Evolutionary conservation across 768 basidiomycete genomes (phyloP).

Genomic region (Sporobolomyces phaffii): DNA sequence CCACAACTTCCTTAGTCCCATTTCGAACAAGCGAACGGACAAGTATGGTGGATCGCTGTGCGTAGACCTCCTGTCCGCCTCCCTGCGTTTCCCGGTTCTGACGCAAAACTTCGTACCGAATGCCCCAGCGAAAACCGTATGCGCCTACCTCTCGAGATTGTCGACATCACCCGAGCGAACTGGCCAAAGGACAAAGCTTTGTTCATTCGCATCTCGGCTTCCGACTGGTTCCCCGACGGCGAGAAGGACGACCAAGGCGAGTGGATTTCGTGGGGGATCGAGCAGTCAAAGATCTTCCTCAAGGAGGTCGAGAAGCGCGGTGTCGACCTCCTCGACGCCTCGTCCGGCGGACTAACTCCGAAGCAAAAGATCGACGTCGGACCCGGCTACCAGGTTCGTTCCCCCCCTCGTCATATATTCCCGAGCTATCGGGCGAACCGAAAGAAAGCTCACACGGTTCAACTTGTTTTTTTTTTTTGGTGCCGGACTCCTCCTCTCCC

Average conservation of each 20-base stretch:
- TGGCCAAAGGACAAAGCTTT: slow-evolving; percentile 62
- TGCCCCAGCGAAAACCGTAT: slow-evolving; percentile 54
- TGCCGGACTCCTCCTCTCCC: background rate
- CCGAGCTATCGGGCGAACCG: too few relatives aligned
- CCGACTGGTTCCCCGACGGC: slow-evolving; percentile 60
- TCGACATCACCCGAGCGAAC: slow-evolving; percentile 53
- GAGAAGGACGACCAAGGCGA: slow-evolving; percentile 55
- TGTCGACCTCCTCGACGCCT: slow-evolving; percentile 71
- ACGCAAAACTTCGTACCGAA: background rate
- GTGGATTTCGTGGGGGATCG: slow-evolving; percentile 69
- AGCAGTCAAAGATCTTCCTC: slow-evolving; percentile 56
- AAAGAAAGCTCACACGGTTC: too few relatives aligned
- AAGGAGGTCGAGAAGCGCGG: slow-evolving; percentile 50
- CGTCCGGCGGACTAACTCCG: slow-evolving; percentile 61
- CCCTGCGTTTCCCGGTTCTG: background rate
- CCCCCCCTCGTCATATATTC: too few relatives aligned
- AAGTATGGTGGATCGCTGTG: slow-evolving; percentile 62
- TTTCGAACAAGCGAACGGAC: slow-evolving; percentile 68
- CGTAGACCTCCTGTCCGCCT: background rate
- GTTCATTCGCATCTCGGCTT: slow-evolving; percentile 64
- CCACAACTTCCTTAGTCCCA: slow-evolving; percentile 63
- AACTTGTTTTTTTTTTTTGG: too few relatives aligned
- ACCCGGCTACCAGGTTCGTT: slow-evolving; percentile 60
- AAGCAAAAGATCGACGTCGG: slow-evolving; percentile 56
- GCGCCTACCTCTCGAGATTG: slow-evolving; percentile 60